Conservation (phyloP, 495 filamentous ascomycete genomes). For the Daldinia grandis region DNA sequence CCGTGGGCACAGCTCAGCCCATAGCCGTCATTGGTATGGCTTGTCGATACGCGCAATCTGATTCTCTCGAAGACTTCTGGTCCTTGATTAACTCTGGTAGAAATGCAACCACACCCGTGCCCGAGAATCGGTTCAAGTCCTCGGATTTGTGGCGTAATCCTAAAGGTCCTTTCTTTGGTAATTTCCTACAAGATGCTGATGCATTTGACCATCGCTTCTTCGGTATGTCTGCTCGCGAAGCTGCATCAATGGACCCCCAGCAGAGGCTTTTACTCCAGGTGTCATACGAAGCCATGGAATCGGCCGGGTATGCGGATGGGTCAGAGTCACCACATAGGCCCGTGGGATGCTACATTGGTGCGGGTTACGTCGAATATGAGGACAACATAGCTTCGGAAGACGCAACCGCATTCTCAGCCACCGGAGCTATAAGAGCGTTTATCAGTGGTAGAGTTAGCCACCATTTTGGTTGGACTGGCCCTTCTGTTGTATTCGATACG, state of each 20-base stretch:
- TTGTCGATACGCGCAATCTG: constrained; percentile 21
- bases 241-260: constrained; percentile 60
- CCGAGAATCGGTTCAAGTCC: constrained; percentile 19
- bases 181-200: constrained; percentile 45
- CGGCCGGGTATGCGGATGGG: constrained; percentile 29
- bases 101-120: constrained; percentile 21
- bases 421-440: constrained; percentile 39
- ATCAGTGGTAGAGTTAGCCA: constrained; percentile 46
- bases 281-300: constrained; percentile 58
- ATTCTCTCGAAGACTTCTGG: constrained; percentile 25
- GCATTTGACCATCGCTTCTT: constrained; percentile 54
- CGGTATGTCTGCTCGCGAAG: constrained; percentile 55
- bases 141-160: constrained; percentile 20
- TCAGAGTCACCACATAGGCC: constrained; percentile 16
- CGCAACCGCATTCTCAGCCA: constrained; percentile 38
- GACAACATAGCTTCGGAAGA: constrained; percentile 45
- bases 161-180: constrained; percentile 37
- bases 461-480: constrained; percentile 61
- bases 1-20: neutral
- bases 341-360: constrained; percentile 49
- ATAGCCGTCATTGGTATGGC: constrained; percentile 28
- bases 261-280: constrained; percentile 59
- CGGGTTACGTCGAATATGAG: constrained; percentile 42
- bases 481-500: constrained; percentile 60
- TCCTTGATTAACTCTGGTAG: constrained; percentile 24